phyloP scores from a whole-genome alignment of 164 flowering plant species.

The Dillenia suffruticosa region DNA sequence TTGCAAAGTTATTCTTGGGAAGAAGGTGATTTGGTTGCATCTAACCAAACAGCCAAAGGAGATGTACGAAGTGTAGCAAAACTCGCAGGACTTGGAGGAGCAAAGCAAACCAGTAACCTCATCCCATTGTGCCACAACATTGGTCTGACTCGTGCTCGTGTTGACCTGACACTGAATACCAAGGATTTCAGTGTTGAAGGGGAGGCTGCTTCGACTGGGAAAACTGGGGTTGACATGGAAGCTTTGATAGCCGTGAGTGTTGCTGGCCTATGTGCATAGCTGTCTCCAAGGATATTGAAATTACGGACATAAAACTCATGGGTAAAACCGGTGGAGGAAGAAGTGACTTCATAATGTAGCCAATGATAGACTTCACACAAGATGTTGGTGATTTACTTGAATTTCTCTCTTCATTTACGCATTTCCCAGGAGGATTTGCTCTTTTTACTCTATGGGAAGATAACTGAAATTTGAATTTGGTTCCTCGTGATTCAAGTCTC shows the following conservation, averaged over 20 bases:
- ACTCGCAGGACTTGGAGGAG: conserved; percentile 84
- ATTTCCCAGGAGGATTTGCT: too few relatives aligned
- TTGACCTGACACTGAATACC: conserved; percentile 57
- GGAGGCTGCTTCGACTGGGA: conserved; percentile 73
- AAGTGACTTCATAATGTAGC: conserved; percentile 2
- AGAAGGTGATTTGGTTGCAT: conserved; percentile 74
- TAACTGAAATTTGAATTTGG: too few relatives aligned
- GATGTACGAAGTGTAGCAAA: conserved; percentile 88
- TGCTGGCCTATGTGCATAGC: conserved; percentile 99
- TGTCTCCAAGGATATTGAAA: conserved; percentile 75
- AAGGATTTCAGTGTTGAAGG: conserved; percentile 69
- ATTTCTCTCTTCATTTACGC: too few relatives aligned
- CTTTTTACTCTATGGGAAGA: too few relatives aligned
- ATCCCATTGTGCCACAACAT: conserved; percentile 94
- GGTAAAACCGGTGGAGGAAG: conserved; percentile 84
- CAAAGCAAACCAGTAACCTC: conserved; percentile 87
- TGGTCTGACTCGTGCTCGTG: conserved; percentile 51
- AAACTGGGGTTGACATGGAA: conserved; percentile 97
- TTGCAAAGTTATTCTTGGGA: conserved; percentile 77
- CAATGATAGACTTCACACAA: too few relatives aligned
- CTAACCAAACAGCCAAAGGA: conserved; percentile 86
- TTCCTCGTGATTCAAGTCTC: too few relatives aligned
- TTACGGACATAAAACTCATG: conserved; percentile 63
- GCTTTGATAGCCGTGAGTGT: conserved; percentile 90
- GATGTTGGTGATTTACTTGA: too few relatives aligned